Evolutionary conservation across 2,329 filamentous ascomycete genomes (phyloP).

Genomic region (Aspergillus pseudoterreus): DNA sequence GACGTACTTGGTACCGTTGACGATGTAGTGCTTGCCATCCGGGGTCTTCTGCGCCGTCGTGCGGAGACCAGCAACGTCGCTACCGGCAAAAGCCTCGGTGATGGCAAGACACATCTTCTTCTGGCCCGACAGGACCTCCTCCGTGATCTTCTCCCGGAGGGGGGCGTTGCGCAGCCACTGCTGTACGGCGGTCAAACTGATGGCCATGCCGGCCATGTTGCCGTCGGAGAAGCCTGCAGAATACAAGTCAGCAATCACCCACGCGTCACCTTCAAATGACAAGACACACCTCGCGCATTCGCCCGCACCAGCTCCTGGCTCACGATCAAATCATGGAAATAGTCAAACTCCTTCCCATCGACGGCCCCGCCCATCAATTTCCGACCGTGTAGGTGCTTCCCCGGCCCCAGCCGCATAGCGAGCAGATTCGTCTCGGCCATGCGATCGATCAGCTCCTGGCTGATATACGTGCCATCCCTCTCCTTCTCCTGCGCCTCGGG

Average conservation of each 20-base stretch:
- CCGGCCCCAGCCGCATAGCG: constrained; percentile 79
- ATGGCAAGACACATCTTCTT: constrained; percentile 89
- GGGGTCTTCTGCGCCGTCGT: constrained; percentile 74
- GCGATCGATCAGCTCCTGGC: constrained; percentile 66
- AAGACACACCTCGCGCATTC: constrained; percentile 57
- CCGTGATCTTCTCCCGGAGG: constrained; percentile 63
- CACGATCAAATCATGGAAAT: constrained; percentile 78
- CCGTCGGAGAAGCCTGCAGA: constrained; percentile 70
- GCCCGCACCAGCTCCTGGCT: constrained; percentile 68
- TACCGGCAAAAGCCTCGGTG: constrained; percentile 83
- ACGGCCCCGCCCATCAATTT: constrained; percentile 65
- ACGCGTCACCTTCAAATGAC: neutral
- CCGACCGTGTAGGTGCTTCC: constrained; percentile 73
- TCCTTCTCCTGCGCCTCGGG: constrained; percentile 76
- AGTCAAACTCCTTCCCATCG: constrained; percentile 78
- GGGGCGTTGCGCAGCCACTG: constrained; percentile 69
- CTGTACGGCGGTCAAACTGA: constrained; percentile 73
- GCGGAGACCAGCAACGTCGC: constrained; percentile 73
- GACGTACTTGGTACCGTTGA: constrained; percentile 41
- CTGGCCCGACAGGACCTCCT: constrained; percentile 71
- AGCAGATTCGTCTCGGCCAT: constrained; percentile 73
- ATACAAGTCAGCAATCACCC: neutral
- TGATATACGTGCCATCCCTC: constrained; percentile 67
- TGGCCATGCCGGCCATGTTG: constrained; percentile 83
- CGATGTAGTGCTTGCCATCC: constrained; percentile 69